Evolutionary conservation across 305 asterid genomes (phyloP).

Genomic region (Withania somnifera): DNA sequence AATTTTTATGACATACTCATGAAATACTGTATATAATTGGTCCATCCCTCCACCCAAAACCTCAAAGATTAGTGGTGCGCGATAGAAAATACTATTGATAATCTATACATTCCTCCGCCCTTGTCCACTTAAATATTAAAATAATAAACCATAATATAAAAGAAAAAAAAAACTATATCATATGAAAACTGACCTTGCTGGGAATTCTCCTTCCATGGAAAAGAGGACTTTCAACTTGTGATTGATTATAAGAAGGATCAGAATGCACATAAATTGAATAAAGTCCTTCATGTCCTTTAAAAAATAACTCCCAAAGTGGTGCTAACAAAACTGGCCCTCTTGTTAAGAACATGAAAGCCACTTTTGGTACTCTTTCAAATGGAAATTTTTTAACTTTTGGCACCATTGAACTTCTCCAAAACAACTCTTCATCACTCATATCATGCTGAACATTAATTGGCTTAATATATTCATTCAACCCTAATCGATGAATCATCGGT

Average conservation of each 20-base stretch:
- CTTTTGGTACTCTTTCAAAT: constrained; percentile 38
- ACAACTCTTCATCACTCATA: constrained; percentile 50
- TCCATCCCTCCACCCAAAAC: too few relatives aligned
- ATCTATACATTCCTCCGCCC: too few relatives aligned
- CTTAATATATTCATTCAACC: constrained; percentile 4
- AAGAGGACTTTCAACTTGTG: constrained; percentile 44
- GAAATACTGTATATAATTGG: too few relatives aligned
- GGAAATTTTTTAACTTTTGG: constrained; percentile 44
- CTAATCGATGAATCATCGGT: background rate
- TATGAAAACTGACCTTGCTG: constrained; percentile 50
- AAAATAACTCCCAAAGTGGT: constrained; percentile 80
- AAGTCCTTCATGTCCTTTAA: constrained; percentile 47
- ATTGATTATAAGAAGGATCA: constrained; percentile 41
- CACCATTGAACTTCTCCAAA: constrained; percentile 66
- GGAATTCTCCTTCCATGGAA: constrained; percentile 64
- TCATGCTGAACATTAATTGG: constrained; percentile 24
- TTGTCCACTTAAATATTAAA: background rate
- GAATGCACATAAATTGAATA: constrained; percentile 70
- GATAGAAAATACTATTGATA: too few relatives aligned
- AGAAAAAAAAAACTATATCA: background rate
- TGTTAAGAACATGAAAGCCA: constrained; percentile 79
- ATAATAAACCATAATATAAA: background rate
- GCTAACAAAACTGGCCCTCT: constrained; percentile 52
- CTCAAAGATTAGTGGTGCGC: too few relatives aligned
- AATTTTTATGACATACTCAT: too few relatives aligned